Evolutionary conservation across 495 filamentous ascomycete genomes (phyloP), one percentile per base, ranked within the genome.

Genomic region (Saxispiralis lemnorum): DNA sequence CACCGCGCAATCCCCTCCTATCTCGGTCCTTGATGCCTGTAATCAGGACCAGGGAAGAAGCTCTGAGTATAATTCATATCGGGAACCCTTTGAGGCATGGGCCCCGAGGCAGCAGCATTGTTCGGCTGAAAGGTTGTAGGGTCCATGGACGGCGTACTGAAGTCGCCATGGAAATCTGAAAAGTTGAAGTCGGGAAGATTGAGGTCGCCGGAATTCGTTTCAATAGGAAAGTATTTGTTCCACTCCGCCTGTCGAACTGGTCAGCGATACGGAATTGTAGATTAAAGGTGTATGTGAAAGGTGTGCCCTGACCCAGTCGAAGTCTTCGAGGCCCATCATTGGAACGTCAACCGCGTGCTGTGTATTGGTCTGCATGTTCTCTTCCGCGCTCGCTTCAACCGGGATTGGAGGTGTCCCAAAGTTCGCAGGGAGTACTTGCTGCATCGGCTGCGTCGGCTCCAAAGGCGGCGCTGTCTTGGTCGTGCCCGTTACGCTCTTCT

Each of bases 151-250:
- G 32, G 49, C 9, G 24, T 31, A 28, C 33, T 32, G 7, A 32
- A 37, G 28, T 39, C 39, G 6, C 48, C 48, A 9, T 33, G 45
- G 50, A 45, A 53, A 12, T 39, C 16, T 6, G 35, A 21, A 31
- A 49, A 38, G 39, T 53, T 45, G 35, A 45, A 53, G 30, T 53
- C 42, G 3, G 45, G 36, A 7, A 53, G 14, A 35, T 53, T 49
- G 21, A 53, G 36, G 13, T 53, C 50, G 17, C 50, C 50, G 20
- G 38, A 49, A 33, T 51, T 54, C 11, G 35, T 17, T 14, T 51
- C 48, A 16, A 43, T 32, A 2, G 48, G 44, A 41, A 54, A 54
- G 28, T 44, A 51, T n/a, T 48, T 45, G 42, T 54, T 38, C 48
- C 48, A 54, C 32, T 54, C 48, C 32, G 30, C 41, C 49, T 51